Evolutionary conservation across 805 yeast genomes (phyloP), one percentile per base, ranked within the genome.

Genomic region (Wickerhamomyces bisporus): DNA sequence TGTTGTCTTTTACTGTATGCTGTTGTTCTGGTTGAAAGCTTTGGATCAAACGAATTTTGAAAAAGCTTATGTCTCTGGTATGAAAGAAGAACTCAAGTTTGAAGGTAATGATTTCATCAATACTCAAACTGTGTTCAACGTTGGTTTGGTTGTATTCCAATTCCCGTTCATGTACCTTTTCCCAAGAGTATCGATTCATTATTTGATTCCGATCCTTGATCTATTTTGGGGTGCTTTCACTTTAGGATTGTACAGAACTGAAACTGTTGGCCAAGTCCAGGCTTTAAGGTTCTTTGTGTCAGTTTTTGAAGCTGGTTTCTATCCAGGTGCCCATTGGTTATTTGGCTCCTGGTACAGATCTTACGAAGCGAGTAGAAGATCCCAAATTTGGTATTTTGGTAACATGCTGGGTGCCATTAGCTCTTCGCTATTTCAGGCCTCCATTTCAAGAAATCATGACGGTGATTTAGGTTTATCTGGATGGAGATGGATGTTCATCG

Each of bases 401-500:
- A 82, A 77, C 41, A 74, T 70, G 49, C 60, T 81, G 28, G 86
- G 86, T 20, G 60, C 70, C 18, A 63, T 80, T 39, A 76, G 83
- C 13, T 69, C 82, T 2, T 83, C 85, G 29, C 70, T 77, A 42
- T 61, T 82, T 28, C 81, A 79, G 47, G 40, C 35, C 15, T 25
- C 39, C 2, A 36, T 36, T 14, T 31, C 26, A 39, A 49, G 65
- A 19, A 48, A 58, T 26, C 53, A 81, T 47, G 58, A 67, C 36
- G 84, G 81, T 21, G 61, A 55, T 13, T 50, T 55, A 30, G 86
- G 86, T 1, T 59, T 74, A 10, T 66, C 68, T 10, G 77, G 84
- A 11, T 81, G 87, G 87, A 67, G 80, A 62, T 81, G 86, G 87
- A 75, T 77, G 55, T 81, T 77, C 50, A 76, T 82, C 34, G 68